Evolutionary conservation across 129 eudicot genomes (phyloP), one percentile per base, ranked within the genome.

Genomic region (Sambucus nigra): DNA sequence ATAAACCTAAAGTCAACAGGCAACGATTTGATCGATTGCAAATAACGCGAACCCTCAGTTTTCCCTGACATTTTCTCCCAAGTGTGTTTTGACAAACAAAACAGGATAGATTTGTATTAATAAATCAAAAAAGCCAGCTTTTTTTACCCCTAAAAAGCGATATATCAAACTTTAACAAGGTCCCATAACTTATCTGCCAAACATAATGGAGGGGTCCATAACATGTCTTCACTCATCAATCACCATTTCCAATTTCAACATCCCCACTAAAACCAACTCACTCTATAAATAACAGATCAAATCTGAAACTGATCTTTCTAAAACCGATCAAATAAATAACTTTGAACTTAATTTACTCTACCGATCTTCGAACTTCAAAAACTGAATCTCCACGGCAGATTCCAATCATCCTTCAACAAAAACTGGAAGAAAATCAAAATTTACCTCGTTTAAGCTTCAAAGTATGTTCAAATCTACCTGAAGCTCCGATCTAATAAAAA

Each of bases 191-290:
- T 72, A 64, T 65, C 83, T 59, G 71, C 69, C 74, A 42, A 73
- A 60, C 77, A 50, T 69, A 81, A 76, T 79, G 75, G 73, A 73
- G 86, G 84, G 93, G 87, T 70, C 87, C 95, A 59, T 68, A 42
- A 56, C 21, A 40, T 7, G 28, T 49, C 54, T 26, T 49, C 57
- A 58, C 81, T 67, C 56, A 60, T 69, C 76, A 46, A 58, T 73
- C 73, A 66, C 60, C 57, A 65, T 55, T 71, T 61, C 64, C 72
- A 66, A 66, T 46, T 53, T 75, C 76, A 51, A 24, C 70, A 67
- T 61, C 79, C 35, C 49, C 47, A 2, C 12, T 63, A 46, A 69
- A 23, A 25, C 66, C 35, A 19, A 40, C 48, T 48, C 67, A 47
- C 74, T n/a, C n/a, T n/a, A n/a, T n/a, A n/a, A n/a, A n/a, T n/a